Percentiles rank a stretch among this genome's conserved stretches.
phyloP scores from a whole-genome alignment of 2,329 filamentous ascomycete species.

The Xylaria sp. region DNA sequence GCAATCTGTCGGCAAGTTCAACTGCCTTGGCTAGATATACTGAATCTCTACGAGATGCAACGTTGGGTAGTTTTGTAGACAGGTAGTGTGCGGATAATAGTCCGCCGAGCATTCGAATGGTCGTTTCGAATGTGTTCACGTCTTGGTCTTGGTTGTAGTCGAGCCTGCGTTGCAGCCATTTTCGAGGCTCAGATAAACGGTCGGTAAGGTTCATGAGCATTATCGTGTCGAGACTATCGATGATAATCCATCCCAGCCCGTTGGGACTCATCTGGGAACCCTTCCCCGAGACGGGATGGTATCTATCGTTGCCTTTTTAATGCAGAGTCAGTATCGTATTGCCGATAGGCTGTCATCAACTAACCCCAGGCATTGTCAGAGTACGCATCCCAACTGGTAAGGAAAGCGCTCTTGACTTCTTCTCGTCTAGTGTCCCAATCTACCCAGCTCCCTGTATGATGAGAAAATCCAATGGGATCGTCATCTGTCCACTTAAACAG shows the following conservation, averaged over 20 bases:
- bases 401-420: slow-evolving; percentile 71
- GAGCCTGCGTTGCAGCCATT: slow-evolving; percentile 84
- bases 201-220: slow-evolving; percentile 97
- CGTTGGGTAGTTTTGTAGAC: slow-evolving; percentile 72
- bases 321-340: slow-evolving; percentile 44
- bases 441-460: slow-evolving; percentile 23
- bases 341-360: slow-evolving; percentile 42
- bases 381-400: slow-evolving; percentile 91
- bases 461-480: slow-evolving; percentile 33
- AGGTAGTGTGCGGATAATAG: slow-evolving; percentile 91
- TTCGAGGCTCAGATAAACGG: slow-evolving; percentile 80
- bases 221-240: slow-evolving; percentile 92
- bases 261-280: slow-evolving; percentile 84
- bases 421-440: slow-evolving; percentile 36
- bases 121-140: slow-evolving; percentile 96
- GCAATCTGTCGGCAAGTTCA: slow-evolving; percentile 84
- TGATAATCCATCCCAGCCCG: slow-evolving; percentile 95
- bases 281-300: slow-evolving; percentile 79
- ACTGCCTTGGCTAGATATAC: slow-evolving; percentile 93
- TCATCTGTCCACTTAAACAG: slow-evolving; percentile 24
- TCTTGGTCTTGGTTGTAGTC: slow-evolving; percentile 91
- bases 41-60: slow-evolving; percentile 81
- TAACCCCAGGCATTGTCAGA: slow-evolving; percentile 89
- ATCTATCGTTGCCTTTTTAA: slow-evolving; percentile 78
- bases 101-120: slow-evolving; percentile 94